These are phyloP conservation scores for Penicillium verhagenii DNA, from an alignment of 495 filamentous ascomycete genomes.

Conservation along the genomic window DNA sequence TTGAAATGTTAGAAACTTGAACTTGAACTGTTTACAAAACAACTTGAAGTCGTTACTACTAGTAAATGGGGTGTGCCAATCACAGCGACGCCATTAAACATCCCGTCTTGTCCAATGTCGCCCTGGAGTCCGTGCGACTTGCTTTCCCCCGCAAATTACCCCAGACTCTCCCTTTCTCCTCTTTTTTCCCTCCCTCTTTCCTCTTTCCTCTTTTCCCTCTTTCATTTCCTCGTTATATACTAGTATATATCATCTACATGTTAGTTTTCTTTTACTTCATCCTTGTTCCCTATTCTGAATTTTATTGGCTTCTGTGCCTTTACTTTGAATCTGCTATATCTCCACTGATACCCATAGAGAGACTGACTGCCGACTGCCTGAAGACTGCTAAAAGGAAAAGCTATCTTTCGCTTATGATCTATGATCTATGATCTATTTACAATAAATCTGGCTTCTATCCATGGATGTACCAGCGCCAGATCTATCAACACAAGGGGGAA, in stretches of 20 bases:
- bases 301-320: not conserved
- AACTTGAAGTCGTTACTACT: conserved; percentile 16
- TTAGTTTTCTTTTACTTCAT: too few species aligned
- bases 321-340: too few species aligned
- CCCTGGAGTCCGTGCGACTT: conserved; percentile 6
- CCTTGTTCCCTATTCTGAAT: not conserved
- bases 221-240: too few species aligned
- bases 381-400: not conserved
- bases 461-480: conserved; percentile 3
- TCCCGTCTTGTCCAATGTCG: conserved; percentile 3
- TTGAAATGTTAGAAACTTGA: too few species aligned
- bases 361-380: too few species aligned
- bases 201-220: not conserved
- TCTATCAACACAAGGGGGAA: conserved; percentile 27
- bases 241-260: too few species aligned
- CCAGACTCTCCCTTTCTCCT: conserved; percentile 12
- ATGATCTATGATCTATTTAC: conserved; percentile 34
- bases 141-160: conserved; percentile 25
- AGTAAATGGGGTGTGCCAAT: conserved; percentile 14
- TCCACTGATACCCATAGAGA: too few species aligned
- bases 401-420: conserved; percentile 24
- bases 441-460: conserved; percentile 1
- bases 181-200: not conserved
- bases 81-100: conserved; percentile 12
- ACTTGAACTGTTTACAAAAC: not conserved